phyloP scores from a whole-genome alignment of 1,284 basidiomycete species.

The Schizophyllum commune region DNA sequence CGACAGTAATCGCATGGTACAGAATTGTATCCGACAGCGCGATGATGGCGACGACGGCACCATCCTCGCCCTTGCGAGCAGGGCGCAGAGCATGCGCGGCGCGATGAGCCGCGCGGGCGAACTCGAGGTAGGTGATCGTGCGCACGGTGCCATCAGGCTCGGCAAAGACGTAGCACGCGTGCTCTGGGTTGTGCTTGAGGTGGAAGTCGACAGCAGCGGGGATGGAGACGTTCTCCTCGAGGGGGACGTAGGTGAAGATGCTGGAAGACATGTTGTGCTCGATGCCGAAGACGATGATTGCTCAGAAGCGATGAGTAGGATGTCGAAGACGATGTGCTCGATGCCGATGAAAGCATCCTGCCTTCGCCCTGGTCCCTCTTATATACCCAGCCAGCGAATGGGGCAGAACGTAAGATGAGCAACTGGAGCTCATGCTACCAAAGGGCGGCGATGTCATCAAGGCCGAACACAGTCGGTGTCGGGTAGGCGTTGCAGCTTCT shows the following conservation, averaged over 20 bases:
- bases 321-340: not conserved
- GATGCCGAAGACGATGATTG: too few relatives aligned
- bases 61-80: slow-evolving; percentile 8
- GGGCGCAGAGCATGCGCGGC: slow-evolving; percentile 20
- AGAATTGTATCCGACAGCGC: slow-evolving; percentile 22
- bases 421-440: too few relatives aligned
- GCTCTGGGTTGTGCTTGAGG: not conserved
- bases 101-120: slow-evolving; percentile 22
- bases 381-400: too few relatives aligned
- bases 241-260: not conserved
- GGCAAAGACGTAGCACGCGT: not conserved
- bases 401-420: too few relatives aligned
- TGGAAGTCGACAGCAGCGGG: not conserved
- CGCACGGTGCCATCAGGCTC: not conserved
- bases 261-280: too few relatives aligned
- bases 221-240: not conserved
- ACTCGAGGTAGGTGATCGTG: slow-evolving; percentile 21
- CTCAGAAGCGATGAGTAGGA: too few relatives aligned
- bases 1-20: slow-evolving; percentile 23
- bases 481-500: too few relatives aligned
- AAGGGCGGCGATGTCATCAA: too few relatives aligned
- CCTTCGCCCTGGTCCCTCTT: too few relatives aligned
- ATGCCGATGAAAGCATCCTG: too few relatives aligned
- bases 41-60: slow-evolving; percentile 20
- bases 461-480: too few relatives aligned